Conservation (phyloP, 75 land plant genomes). For the Sequoiadendron giganteum region DNA sequence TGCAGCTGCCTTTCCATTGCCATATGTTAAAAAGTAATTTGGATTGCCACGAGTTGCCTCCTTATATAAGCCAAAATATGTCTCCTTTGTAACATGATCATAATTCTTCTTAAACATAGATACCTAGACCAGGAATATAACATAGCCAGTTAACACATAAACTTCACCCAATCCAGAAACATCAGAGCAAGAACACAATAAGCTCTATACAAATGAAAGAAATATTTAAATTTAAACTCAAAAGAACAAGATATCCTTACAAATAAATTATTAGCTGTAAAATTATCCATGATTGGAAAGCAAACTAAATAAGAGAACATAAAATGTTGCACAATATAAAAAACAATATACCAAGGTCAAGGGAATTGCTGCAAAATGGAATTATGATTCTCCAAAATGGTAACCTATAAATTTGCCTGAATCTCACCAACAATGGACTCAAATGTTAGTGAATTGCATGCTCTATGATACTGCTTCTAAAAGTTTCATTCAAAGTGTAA, state of each 20-base stretch:
- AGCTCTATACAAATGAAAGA: background rate
- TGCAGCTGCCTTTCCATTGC: constrained; percentile 98
- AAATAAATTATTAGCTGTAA: background rate
- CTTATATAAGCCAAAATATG: constrained; percentile 87
- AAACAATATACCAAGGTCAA: background rate
- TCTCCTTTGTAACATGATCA: constrained; percentile 92
- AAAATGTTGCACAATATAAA: background rate
- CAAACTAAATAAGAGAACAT: background rate
- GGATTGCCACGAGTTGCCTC: constrained; percentile 98
- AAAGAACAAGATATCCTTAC: background rate
- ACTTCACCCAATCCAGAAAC: background rate
- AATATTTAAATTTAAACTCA: background rate
- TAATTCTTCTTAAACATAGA: constrained; percentile 99
- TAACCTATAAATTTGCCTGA: background rate
- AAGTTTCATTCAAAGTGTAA: background rate
- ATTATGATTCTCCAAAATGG: background rate
- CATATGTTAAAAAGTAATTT: constrained; percentile 96
- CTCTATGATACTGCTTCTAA: background rate
- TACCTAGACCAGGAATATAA: constrained; percentile 35
- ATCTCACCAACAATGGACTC: background rate
- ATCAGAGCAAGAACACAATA: background rate
- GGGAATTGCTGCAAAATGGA: no score
- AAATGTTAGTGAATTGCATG: background rate
- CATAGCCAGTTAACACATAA: background rate
- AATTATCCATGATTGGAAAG: background rate